Percentiles rank a stretch among this genome's conserved stretches.
phyloP scores from a whole-genome alignment of 257 asterid genomes.

The Cynanchum wilfordii region DNA sequence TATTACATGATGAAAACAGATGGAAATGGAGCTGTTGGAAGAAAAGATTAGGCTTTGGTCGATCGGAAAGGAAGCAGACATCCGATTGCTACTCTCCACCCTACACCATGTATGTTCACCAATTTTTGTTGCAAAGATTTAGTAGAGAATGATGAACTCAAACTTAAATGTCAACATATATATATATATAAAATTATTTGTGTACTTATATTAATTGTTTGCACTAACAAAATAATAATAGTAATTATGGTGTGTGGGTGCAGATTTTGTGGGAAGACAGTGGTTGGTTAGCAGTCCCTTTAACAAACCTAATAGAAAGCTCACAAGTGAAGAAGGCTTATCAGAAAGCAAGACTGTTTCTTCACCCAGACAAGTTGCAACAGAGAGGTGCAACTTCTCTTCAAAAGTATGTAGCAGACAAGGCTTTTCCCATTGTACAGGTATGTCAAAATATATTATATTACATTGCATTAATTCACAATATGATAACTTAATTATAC shows the following conservation, averaged over 20 bases:
- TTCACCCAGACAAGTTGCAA: constrained; percentile 84
- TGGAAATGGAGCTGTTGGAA: constrained; percentile 45
- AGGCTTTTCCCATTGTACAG: constrained; percentile 62
- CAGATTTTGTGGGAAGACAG: constrained; percentile 66
- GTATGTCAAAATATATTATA: constrained; percentile 21
- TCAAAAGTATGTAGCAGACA: constrained; percentile 59
- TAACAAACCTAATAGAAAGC: constrained; percentile 37
- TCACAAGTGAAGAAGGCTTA: constrained; percentile 67
- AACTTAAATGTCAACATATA: too few relatives aligned
- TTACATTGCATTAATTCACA: neutral
- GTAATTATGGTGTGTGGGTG: neutral
- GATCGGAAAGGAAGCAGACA: constrained; percentile 57
- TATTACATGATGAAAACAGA: constrained; percentile 18
- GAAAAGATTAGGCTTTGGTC: constrained; percentile 64
- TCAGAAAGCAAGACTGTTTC: constrained; percentile 66
- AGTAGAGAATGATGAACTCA: too few relatives aligned
- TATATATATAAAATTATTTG: too few relatives aligned
- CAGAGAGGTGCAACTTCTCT: constrained; percentile 64
- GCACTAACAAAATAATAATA: too few relatives aligned
- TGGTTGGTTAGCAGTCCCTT: constrained; percentile 52
- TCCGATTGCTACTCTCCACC: constrained; percentile 61
- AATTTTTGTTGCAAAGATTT: too few relatives aligned
- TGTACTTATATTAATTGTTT: too few relatives aligned
- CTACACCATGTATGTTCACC: constrained; percentile 55
- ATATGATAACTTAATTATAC: too few relatives aligned